Base-by-base conservation (phyloP, 768 basidiomycete genomes). In the Suillus paluster region DNA sequence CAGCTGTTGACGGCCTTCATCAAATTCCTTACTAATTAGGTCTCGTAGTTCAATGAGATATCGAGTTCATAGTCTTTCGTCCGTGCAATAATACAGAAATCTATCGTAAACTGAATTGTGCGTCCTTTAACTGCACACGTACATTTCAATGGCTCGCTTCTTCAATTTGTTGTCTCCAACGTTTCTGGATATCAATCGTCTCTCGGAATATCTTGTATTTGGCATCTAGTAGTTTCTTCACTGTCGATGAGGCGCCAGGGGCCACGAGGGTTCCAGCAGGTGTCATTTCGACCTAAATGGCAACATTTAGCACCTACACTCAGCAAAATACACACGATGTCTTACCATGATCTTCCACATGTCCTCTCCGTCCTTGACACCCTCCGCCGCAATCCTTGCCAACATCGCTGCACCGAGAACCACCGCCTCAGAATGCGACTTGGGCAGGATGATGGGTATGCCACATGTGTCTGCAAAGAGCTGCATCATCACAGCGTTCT, bases 181-280 rank as follows among this genome's bases (percentile, higher is more conserved):
- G 81, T 71, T 86, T 86, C 80, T 99, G 97, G 45, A 94, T 88
- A 17, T 94, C 91, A 52, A 97, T 94, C 21, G 80, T 83, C 73
- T 98, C 95, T 60, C 85, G 77, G 80, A 98, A 99, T 70, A 98
- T 95, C 73, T 85, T 88, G 77, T 97, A 99, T 79, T 99, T 99
- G 9, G 90, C 94, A 59, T 93, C 87, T 56, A 99, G 78, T 52
- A 99, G 73, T 70, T 80, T 89, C 75, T 86, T 87, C 75, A 91
- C 94, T 73, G 78, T 85, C 1, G 73, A 64, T 4, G 83, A 81
- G 12, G 87, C 86, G 17, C 79, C 77, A 3, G 96, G 93, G 8
- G 76, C 71, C 38, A 99, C 81, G 48, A 90, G 78, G 17, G 83
- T 86, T 5, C 91, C 97, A 1, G 87, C 79, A 39, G 92, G 90